Percentiles rank a stretch among this genome's conserved stretches.
Evolutionary conservation across 2,329 filamentous ascomycete genomes (phyloP).

Genomic region (Allantophomopsis cytisporea): DNA sequence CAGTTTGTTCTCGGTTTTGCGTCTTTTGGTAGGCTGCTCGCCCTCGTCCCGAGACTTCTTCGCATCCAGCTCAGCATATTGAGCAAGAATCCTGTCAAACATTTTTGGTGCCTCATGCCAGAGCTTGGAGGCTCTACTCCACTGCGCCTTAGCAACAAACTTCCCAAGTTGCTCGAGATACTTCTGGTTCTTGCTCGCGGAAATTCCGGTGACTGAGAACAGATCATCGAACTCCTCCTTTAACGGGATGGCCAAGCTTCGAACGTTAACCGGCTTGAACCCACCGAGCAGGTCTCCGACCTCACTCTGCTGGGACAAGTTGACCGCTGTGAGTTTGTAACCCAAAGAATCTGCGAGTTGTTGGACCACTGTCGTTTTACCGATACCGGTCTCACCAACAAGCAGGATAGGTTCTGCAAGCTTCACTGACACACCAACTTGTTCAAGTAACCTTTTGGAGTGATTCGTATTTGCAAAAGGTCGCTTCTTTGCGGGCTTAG

Average conservation of each 20-base stretch:
- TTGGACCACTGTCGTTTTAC: conserved; percentile 93
- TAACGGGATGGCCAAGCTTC: conserved; percentile 75
- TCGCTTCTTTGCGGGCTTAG: conserved; percentile 33
- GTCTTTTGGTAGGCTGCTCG: conserved; percentile 56
- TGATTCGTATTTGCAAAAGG: conserved; percentile 84
- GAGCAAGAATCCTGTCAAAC: conserved; percentile 57
- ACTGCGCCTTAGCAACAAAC: conserved; percentile 68
- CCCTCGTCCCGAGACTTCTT: conserved; percentile 22
- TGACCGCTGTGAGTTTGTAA: conserved; percentile 82
- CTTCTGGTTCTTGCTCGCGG: conserved; percentile 71
- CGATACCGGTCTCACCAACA: conserved; percentile 97
- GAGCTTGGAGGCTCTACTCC: conserved; percentile 72
- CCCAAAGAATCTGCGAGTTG: conserved; percentile 76
- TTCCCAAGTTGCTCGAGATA: conserved; percentile 75
- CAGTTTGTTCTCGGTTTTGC: conserved; percentile 53
- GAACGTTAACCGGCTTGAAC: conserved; percentile 89
- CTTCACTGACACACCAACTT: conserved; percentile 71
- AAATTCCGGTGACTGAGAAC: conserved; percentile 75
- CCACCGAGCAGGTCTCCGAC: conserved; percentile 90
- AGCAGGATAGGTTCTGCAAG: conserved; percentile 81
- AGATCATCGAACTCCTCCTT: conserved; percentile 90
- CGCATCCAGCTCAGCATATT: conserved; percentile 31
- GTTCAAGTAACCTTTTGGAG: conserved; percentile 73
- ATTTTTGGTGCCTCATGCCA: conserved; percentile 85
- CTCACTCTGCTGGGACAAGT: conserved; percentile 95